Evolutionary conservation across 495 filamentous ascomycete species (phyloP), one percentile per base, ranked within the genome.

Genomic region (Bombardia bombarda): DNA sequence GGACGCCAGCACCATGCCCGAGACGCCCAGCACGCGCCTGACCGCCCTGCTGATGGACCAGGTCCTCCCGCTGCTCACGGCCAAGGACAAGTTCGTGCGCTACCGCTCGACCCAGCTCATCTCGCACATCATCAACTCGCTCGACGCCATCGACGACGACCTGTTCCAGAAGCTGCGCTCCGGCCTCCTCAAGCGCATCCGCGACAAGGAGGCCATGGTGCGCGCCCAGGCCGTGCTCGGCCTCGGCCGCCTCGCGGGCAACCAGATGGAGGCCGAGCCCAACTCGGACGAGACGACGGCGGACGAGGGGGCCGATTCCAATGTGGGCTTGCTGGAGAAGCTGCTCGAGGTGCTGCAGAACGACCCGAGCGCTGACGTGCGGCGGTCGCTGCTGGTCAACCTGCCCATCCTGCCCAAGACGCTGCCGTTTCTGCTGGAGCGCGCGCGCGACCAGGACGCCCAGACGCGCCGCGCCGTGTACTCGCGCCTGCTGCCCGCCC

Each of bases 221-320:
- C 77, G 92, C 26, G 87, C 90, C 9, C 92, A 99, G 62, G 93
- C 92, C n/a, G 90, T 93, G 5, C 72, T 94, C 45, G 89, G 87
- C 5, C 72, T 99, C 14, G 86, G 85, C 17, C 74, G 89, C 28
- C 66, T 97, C 6, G 89, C 86, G 2, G 86, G 82, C 6, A 89
- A 94, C 55, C 79, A 84, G 42, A 73, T 78, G 7, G 84, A 92
- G 19, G 84, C 77, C 16, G 83, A 86, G 43, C 74, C 73, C n/a
- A 72, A 80, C 32, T 78, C 83, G 33, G 79, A 82, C 22, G 82
- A 81, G 22, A 78, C 71, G 38, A n/a, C n/a, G n/a, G n/a, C n/a
- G n/a, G 77, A 78, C 25, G 69, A 74, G 25, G 71, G 72, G 23
- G n/a, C n/a, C n/a, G 75, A 79, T 38, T 63, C 61, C 3, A 70